Percentiles rank a stretch among this genome's conserved stretches.
Conservation (phyloP, 192 early-diverging fungal species). For the Funneliformis geosporum region DNA sequence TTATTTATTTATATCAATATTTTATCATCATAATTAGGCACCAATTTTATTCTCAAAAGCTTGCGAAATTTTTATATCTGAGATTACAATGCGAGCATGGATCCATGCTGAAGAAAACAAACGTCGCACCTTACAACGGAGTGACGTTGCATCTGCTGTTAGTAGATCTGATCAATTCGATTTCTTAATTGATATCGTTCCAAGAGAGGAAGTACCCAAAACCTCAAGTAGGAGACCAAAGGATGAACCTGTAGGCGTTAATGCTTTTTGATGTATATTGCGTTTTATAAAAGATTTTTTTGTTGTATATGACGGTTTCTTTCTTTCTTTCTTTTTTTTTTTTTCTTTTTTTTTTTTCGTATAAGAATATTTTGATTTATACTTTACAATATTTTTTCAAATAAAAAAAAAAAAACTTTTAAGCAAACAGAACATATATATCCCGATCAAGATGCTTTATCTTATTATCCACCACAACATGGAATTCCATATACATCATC, state of each 20-base stretch:
- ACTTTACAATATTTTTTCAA: not conserved
- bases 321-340: too few relatives aligned
- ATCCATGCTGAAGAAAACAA: conserved; percentile 96
- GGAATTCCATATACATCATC: conserved; percentile 8
- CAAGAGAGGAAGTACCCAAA: conserved; percentile 72
- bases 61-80: conserved; percentile 95
- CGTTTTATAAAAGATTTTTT: conserved; percentile 12
- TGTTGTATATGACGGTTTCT: conserved; percentile 1
- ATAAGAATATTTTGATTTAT: not conserved
- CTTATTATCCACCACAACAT: conserved; percentile 20
- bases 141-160: conserved; percentile 89
- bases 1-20: not conserved
- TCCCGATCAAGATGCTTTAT: conserved; percentile 23
- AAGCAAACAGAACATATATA: conserved; percentile 23
- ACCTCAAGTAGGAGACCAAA: conserved; percentile 24
- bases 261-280: conserved; percentile 14
- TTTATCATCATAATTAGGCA: conserved; percentile 47
- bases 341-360: not conserved
- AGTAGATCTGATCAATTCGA: conserved; percentile 92
- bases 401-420: not conserved
- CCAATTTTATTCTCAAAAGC: conserved; percentile 93
- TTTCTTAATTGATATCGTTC: conserved; percentile 98
- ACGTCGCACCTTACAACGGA: conserved; percentile 89
- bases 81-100: conserved; percentile 83
- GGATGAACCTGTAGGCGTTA: conserved; percentile 25